Base-by-base conservation (phyloP, 257 asterid species). In the Schizonepeta tenuifolia region DNA sequence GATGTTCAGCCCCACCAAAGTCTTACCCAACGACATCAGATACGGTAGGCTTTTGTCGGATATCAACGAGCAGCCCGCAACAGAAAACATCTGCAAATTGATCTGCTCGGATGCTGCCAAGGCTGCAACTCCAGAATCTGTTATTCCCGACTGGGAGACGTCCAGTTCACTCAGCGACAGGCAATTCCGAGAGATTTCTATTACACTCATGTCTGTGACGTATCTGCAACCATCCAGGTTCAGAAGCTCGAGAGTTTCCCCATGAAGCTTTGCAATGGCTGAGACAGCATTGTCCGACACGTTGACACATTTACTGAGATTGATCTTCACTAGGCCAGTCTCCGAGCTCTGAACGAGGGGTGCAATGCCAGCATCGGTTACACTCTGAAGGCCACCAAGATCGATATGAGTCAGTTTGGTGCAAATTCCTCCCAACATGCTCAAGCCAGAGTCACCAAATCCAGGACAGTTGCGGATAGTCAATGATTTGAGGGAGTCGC, bases 401-500 rank as follows among this genome's bases (percentile, higher is more conserved):
- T 86, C 83, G 36, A 93, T n/a, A 9, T 82, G 83, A 22, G 80
- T 72, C 75, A 93, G 64, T 4, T 85, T 83, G 17, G 92, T 89
- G 83, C 98, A 93, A 63, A 90, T 64, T 20, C 75, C 73, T 40
- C 86, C 87, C 76, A 90, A 70, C 53, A 81, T 31, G 75, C 79
- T 75, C 76, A 93, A 83, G 51, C 84, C 77, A 31, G 70, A 76
- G 71, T 87, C 78, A 6, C 96, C 92, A 13, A 93, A 84, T 50
- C 96, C 96, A 1, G 90, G 88, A 57, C 97, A 93, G 86, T 85
- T 83, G 20, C 76, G 77, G 38, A 93, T 73, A 40, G 92, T 72
- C 82, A 93, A 53, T 51, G 95, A 83, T 55, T 78, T 80, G 40
- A 93, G 82, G 4, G 97, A 90, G 63, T 62, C 46, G 78, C 93